Percentiles rank a stretch among this genome's conserved stretches.
Evolutionary conservation across 768 basidiomycete genomes (phyloP).

Genomic region (Lactarius sp.): DNA sequence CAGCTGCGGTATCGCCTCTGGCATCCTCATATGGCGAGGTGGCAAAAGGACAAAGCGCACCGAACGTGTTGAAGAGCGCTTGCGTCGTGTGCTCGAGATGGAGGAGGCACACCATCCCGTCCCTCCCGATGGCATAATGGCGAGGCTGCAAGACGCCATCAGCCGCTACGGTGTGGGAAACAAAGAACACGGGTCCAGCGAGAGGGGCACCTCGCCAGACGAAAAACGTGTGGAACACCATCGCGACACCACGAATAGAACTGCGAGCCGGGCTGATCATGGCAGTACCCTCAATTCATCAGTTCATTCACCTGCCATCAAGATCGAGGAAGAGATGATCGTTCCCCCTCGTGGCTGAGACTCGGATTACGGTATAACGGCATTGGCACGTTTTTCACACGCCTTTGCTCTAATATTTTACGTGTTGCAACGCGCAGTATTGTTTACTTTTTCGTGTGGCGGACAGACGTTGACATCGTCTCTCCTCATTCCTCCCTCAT

Average conservation of each 20-base stretch:
- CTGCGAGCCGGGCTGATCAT: not conserved
- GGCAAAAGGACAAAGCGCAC: constrained; percentile 64
- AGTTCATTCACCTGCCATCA: constrained; percentile 21
- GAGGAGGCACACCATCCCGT: constrained; percentile 23
- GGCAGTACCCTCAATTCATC: constrained; percentile 5
- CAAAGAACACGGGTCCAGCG: not conserved
- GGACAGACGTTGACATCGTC: not conserved
- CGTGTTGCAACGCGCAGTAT: not conserved
- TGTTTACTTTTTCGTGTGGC: not conserved
- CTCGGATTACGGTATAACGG: not conserved
- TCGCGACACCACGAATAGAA: not conserved
- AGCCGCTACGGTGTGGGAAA: not conserved
- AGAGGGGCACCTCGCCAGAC: not conserved
- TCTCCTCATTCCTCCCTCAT: not conserved
- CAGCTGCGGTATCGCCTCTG: constrained; percentile 70
- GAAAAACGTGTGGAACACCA: constrained; percentile 4
- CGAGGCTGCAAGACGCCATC: constrained; percentile 13
- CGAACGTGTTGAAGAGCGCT: constrained; percentile 54
- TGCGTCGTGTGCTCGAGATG: constrained; percentile 44
- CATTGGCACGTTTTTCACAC: constrained; percentile 1
- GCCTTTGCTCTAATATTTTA: not conserved
- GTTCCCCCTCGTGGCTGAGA: constrained; percentile 27
- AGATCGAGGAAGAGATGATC: constrained; percentile 33
- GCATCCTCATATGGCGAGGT: constrained; percentile 69
- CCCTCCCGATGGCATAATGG: not conserved